Base-by-base conservation (phyloP, 164 flowering plant genomes). In the Chloranthus sessilifolius region DNA sequence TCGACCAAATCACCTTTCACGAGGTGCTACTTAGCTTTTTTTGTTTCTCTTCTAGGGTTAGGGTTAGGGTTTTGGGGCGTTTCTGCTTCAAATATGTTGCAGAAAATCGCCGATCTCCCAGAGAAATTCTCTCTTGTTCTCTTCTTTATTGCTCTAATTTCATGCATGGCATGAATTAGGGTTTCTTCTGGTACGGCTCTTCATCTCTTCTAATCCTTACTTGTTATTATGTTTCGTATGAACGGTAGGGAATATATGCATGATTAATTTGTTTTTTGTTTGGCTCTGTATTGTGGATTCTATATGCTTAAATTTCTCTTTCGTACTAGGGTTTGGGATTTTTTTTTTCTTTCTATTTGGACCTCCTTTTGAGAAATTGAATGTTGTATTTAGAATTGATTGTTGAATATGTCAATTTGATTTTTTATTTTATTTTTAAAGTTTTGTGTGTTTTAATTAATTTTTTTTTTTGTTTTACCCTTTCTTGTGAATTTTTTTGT, bases 51-150 rank as follows among this genome's bases (percentile, higher is more conserved):
- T 8, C 35, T 58, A 61, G 63, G 62, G 62, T 53, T 71, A 57
- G 69, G 72, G 69, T 61, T n/a, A n/a, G n/a, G n/a, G n/a, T 71
- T 55, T n/a, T 25, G 33, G 49, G 60, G 55, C 56, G 68, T 54
- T 62, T 68, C 52, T 50, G 37, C 60, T 64, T 55, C 58, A 53
- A 53, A 30, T 9, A 61, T 61, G 71, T 12, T 58, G 67, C 67
- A 17, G 49, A 50, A 43, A 58, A 8, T 47, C 22, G 53, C 50
- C 28, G 43, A 28, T 43, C 40, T 28, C 38, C 17, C 26, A 12
- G 15, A 10, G 53, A 14, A 52, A 34, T n/a, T 24, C 47, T 52
- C 29, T 52, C 25, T 12, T 6, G 8, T 45, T 27, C 22, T 51
- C 35, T 56, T n/a, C 14, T 38, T n/a, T 21, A 21, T n/a, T 11